Evolutionary conservation across 805 yeast species (phyloP), one percentile per base, ranked within the genome.

Genomic region (Debaryomyces hansenii): DNA sequence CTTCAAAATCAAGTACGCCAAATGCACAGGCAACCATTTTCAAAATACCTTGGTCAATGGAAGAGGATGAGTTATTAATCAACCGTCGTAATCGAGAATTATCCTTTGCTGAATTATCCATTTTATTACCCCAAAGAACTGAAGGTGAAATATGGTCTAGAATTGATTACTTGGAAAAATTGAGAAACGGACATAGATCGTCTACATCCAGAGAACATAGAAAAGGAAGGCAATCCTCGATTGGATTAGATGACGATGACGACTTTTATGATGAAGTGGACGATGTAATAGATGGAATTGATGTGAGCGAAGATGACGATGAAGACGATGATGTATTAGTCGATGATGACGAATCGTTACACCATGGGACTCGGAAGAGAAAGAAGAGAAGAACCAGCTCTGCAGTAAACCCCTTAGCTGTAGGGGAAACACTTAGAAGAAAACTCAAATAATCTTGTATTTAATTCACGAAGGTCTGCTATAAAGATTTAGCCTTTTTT

Each of bases 91-190:
- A 78, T 41, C 69, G 82, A 52, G 85, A 84, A 45, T 66, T 90
- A 35, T 78, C 85, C 29, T 75, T 85, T 56, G 85, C 84, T 14
- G 96, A 90, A 64, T 69, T 90, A 33, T 77, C 85, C 12, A 83
- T 89, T 29, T 65, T 90, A 43, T 69, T 90, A 37, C 92, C 94
- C 12, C 78, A 77, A 47, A 78, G 89, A 52, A 75, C 94, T 0
- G 90, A 86, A 59, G 73, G 73, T n/a, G 94, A 88, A 54, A 90
- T 90, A 37, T 74, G 79, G 72, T 64, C 77, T 33, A 73, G 94
- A 50, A 78, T 86, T 18, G 79, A 73, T 41, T 66, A 73, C 42
- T 59, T 82, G 34, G 74, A 67, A 48, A 68, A 63, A 45, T 56
- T 69, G 14, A 52, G 69, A 38, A 69, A 67, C 47, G 74, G 74